Conservation (phyloP, 306 rosid genomes). For the Quercus ilex region DNA sequence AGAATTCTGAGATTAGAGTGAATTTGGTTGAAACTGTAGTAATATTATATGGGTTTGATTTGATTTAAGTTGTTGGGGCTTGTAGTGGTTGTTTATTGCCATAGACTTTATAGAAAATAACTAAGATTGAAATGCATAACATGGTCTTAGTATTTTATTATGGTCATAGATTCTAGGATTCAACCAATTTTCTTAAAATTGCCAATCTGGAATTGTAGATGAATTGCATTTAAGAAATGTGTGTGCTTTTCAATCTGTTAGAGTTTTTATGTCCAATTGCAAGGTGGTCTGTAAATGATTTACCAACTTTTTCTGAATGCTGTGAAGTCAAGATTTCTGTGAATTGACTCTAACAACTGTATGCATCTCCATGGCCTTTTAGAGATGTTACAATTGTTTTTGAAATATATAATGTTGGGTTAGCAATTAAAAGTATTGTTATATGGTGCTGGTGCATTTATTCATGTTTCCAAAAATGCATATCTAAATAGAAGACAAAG, state of each 20-base stretch:
- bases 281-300: background rate
- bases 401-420: background rate
- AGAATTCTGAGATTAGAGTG: background rate
- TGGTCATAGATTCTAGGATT: background rate
- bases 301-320: background rate
- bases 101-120: background rate
- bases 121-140: background rate
- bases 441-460: background rate
- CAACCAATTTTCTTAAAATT: background rate
- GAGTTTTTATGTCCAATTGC: background rate
- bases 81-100: background rate
- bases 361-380: background rate
- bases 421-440: background rate
- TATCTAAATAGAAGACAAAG: too few species aligned
- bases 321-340: background rate
- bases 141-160: background rate
- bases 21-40: background rate
- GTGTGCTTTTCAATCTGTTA: background rate
- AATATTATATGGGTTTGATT: background rate
- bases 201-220: background rate
- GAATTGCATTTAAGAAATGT: background rate
- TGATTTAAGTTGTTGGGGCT: background rate
- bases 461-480: too few species aligned
- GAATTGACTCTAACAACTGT: background rate
- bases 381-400: background rate